Conservation (phyloP, 2,329 filamentous ascomycete genomes). For the Fusarium xyrophilum region DNA sequence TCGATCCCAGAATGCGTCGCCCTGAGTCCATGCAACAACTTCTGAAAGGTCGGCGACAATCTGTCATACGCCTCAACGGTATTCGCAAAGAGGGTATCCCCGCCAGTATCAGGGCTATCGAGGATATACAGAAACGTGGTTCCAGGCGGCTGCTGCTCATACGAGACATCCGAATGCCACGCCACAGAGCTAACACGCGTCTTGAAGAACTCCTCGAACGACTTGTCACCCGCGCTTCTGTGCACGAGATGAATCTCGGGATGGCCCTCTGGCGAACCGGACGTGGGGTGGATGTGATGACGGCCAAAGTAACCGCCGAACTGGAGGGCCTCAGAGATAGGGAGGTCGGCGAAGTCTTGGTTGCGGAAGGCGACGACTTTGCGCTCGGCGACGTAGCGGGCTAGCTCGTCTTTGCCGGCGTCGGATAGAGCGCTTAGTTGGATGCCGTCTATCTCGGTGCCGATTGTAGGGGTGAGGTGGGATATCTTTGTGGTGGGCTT, state of each 20-base stretch:
- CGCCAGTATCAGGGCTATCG: constrained; percentile 80
- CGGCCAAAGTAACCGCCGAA: constrained; percentile 80
- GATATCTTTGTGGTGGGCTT: constrained; percentile 57
- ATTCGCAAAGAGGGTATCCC: constrained; percentile 85
- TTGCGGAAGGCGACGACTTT: constrained; percentile 81
- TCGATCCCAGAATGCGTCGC: constrained; percentile 84
- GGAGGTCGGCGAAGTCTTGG: constrained; percentile 74
- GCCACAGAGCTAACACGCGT: constrained; percentile 80
- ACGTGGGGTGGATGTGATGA: constrained; percentile 82
- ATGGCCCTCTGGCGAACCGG: constrained; percentile 74
- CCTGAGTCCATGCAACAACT: constrained; percentile 79
- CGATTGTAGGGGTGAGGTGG: constrained; percentile 75
- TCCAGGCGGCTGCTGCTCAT: constrained; percentile 86
- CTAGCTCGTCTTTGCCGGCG: constrained; percentile 78
- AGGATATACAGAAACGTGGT: constrained; percentile 90
- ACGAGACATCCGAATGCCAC: constrained; percentile 90
- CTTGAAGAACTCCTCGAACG: constrained; percentile 65
- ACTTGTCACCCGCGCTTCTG: constrained; percentile 62
- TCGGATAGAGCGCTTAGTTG: constrained; percentile 73
- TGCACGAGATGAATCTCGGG: constrained; percentile 83
- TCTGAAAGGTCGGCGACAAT: constrained; percentile 78
- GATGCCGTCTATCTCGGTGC: constrained; percentile 73
- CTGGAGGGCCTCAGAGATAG: constrained; percentile 72
- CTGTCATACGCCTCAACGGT: constrained; percentile 81
- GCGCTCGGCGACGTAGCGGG: constrained; percentile 75